Evolutionary conservation across 805 yeast genomes (phyloP).

Genomic region (Teunomyces cretensis): DNA sequence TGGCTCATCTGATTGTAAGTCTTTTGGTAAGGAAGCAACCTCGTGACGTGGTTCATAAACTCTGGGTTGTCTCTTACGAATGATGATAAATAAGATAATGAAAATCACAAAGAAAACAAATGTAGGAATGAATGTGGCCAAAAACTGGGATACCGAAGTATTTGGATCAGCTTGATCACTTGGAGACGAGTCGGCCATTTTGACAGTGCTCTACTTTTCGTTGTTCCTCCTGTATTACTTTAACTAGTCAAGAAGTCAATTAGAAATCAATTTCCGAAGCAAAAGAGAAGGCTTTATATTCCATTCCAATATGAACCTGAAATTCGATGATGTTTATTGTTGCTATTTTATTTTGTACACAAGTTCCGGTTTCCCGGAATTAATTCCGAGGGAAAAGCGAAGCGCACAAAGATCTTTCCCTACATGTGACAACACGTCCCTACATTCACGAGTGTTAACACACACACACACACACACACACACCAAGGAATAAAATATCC

Average conservation of each 20-base stretch:
- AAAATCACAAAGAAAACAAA: slow-evolving; percentile 43
- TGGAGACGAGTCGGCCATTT: slow-evolving; percentile 1
- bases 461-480: too few relatives aligned
- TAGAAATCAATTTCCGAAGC: background rate
- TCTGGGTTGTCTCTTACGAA: slow-evolving; percentile 44
- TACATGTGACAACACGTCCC: background rate
- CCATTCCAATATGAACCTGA: background rate
- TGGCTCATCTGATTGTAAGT: slow-evolving; percentile 42
- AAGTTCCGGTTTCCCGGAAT: background rate
- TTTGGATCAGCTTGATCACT: slow-evolving; percentile 7
- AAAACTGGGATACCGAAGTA: slow-evolving; percentile 50
- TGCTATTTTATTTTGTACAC: background rate
- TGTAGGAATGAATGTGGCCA: slow-evolving; percentile 48
- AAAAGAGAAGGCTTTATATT: background rate
- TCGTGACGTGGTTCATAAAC: slow-evolving; percentile 54
- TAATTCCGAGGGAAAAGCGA: slow-evolving; percentile 1
- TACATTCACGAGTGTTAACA: background rate
- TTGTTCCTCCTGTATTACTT: background rate
- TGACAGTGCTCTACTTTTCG: background rate
- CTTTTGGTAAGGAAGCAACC: slow-evolving; percentile 47
- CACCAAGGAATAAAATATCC: too few relatives aligned
- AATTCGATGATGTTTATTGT: slow-evolving; percentile 3
- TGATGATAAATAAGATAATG: slow-evolving; percentile 33
- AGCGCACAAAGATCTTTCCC: background rate
- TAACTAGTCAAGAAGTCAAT: background rate